A percentile compares a stretch with the other conserved stretches of the same genome.
phyloP scores from a whole-genome alignment of 352 stramenopile genomes.

The Thalassiosira livingstoniorum region DNA sequence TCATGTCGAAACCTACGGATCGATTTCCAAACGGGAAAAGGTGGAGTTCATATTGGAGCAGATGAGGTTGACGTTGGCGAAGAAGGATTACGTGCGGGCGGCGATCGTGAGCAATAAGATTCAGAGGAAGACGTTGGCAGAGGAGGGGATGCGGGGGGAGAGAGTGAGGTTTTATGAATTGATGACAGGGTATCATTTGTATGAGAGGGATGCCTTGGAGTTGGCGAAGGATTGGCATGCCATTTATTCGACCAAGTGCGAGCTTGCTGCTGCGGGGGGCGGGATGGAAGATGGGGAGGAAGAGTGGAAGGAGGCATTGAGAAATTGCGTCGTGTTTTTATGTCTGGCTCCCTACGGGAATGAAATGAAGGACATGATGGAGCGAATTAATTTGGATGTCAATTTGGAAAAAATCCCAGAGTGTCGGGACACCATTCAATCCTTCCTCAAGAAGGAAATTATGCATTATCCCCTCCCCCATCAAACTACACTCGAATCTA shows the following conservation, averaged over 20 bases:
- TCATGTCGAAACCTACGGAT: slow-evolving; percentile 98
- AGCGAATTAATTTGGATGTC: slow-evolving; percentile 80
- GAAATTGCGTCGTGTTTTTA: slow-evolving; percentile 87
- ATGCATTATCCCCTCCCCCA: slow-evolving; percentile 93
- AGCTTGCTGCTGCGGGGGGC: slow-evolving; percentile 33
- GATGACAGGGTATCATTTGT: slow-evolving; percentile 95
- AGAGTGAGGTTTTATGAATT: slow-evolving; percentile 97
- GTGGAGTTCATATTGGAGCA: slow-evolving; percentile 99
- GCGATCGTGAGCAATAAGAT: slow-evolving; percentile 98
- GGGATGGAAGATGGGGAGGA: slow-evolving; percentile 31
- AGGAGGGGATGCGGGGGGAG: slow-evolving; percentile 94
- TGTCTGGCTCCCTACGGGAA: slow-evolving; percentile 85
- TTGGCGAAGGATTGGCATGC: slow-evolving; percentile 88
- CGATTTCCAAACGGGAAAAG: slow-evolving; percentile 98
- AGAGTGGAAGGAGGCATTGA: slow-evolving; percentile 79
- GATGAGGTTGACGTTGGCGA: slow-evolving; percentile 95
- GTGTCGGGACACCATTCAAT: slow-evolving; percentile 82
- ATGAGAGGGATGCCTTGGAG: slow-evolving; percentile 96
- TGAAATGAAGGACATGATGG: slow-evolving; percentile 88
- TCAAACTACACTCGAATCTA: slow-evolving; percentile 87
- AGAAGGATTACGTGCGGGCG: slow-evolving; percentile 96
- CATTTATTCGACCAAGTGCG: slow-evolving; percentile 87
- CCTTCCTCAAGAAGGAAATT: slow-evolving; percentile 97
- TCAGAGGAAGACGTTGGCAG: slow-evolving; percentile 91
- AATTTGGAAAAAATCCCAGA: slow-evolving; percentile 83